Base-by-base conservation (phyloP, 2,329 filamentous ascomycete genomes). In the Fusarium sp. region DNA sequence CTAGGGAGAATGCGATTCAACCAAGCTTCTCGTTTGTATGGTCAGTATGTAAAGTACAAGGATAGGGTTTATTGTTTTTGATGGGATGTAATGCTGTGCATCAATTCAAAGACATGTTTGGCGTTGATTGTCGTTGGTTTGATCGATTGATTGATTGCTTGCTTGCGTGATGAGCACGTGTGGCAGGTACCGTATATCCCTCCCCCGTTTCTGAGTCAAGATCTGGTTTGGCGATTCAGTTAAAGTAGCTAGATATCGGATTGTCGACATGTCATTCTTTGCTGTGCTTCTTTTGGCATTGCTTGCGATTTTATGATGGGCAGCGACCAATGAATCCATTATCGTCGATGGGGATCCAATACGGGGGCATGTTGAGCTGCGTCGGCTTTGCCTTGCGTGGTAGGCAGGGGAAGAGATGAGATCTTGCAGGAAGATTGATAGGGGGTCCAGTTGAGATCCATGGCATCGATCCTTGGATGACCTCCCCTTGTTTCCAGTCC, bases 341-440 rank as follows among this genome's bases (percentile, higher is more conserved):
- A 67, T 70, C 62, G 53, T 62, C 66, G 56, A 67, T 62, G 63
- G 46, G 62, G 58, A 37, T 67, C 49, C 49, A 52, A 47, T 63
- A 56, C 66, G 56, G 66, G 62, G 62, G 35, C 61, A 57, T 44
- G 45, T 44, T 20, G 49, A 40, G 47, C 41, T 62, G 56, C 30
- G 35, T 32, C 51, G 40, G 32, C 22, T 40, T 64, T 45, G 17
- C 40, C 20, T 62, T 55, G 56, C 33, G 33, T 56, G 52, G 44
- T 52, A 43, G 40, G 44, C 61, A 67, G 54, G 65, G 63, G 48
- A 67, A 67, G 50, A 55, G 41, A 52, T 19, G 65, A 68, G 66
- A 69, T 67, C 62, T 69, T 37, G 65, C 65, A 67, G 58, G 24
- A 41, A 48, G 35, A 47, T 13, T 37, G 46, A 60, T 26, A 45